Conservation (phyloP, 352 stramenopile species). For the Pythium aristosporum region DNA sequence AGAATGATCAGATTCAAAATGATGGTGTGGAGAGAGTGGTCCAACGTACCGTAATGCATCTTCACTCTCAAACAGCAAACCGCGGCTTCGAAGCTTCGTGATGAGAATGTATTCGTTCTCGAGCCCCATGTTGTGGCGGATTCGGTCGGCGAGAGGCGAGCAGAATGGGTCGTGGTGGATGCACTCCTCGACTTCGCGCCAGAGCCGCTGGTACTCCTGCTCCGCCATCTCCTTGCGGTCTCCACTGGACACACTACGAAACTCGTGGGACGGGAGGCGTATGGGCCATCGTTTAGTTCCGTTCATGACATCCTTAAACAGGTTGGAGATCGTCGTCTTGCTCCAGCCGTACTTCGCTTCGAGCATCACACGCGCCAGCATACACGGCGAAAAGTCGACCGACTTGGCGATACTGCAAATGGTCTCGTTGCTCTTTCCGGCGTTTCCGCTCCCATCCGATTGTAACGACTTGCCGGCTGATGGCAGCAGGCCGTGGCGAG, state of each 20-base stretch:
- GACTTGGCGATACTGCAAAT: slow-evolving; percentile 43
- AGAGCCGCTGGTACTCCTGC: slow-evolving; percentile 23
- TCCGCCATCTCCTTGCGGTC: slow-evolving; percentile 27
- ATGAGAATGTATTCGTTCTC: slow-evolving; percentile 88
- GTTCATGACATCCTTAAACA: slow-evolving; percentile 53
- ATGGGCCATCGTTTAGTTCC: slow-evolving; percentile 23
- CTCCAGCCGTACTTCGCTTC: slow-evolving; percentile 53
- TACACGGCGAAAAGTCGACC: slow-evolving; percentile 62
- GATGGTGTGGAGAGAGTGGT: not conserved
- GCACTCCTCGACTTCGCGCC: slow-evolving; percentile 60
- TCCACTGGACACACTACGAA: not conserved
- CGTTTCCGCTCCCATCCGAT: not conserved
- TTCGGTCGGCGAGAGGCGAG: slow-evolving; percentile 72
- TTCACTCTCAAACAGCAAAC: slow-evolving; percentile 83
- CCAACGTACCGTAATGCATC: slow-evolving; percentile 53
- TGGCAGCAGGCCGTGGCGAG: slow-evolving; percentile 29
- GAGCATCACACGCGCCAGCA: slow-evolving; percentile 63
- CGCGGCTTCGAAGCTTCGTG: slow-evolving; percentile 64
- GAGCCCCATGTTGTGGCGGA: slow-evolving; percentile 73
- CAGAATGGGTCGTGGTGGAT: slow-evolving; percentile 67
- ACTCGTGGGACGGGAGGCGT: slow-evolving; percentile 20
- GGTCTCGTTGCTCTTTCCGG: slow-evolving; percentile 28
- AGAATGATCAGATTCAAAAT: not conserved
- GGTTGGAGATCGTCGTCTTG: slow-evolving; percentile 66
- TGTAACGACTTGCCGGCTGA: not conserved